phyloP scores from a whole-genome alignment of 176 grass and related monocot genomes.

The Oryza coarctata region DNA sequence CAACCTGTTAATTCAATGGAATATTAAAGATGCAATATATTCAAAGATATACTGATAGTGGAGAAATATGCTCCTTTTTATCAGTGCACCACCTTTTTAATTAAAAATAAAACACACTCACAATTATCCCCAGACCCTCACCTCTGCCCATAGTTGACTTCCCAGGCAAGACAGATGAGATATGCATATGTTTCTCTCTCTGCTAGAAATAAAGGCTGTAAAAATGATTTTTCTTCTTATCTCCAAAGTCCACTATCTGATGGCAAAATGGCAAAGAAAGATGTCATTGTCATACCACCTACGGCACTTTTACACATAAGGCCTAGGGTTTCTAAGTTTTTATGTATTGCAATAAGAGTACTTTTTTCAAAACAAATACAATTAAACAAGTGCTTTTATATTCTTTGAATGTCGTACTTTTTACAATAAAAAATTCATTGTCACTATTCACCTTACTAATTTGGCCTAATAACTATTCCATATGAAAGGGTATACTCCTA shows the following conservation, averaged over 20 bases:
- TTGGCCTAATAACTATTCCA: background rate
- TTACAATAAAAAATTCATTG: background rate
- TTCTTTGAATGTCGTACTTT: background rate
- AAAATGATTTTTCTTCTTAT: slow-evolving; percentile 32
- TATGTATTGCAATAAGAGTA: no score
- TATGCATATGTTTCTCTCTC: background rate
- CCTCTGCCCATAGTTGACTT: slow-evolving; percentile 49
- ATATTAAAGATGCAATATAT: slow-evolving; percentile 23
- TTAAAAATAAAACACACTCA: background rate
- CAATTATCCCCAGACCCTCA: slow-evolving; percentile 27
- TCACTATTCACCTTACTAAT: background rate
- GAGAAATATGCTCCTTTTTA: slow-evolving; percentile 33
- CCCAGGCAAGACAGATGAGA: slow-evolving; percentile 28
- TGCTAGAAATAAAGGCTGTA: slow-evolving; percentile 31
- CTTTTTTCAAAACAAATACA: no score
- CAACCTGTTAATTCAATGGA: background rate
- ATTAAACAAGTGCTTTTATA: background rate
- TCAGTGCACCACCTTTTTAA: background rate
- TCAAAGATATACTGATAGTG: background rate
- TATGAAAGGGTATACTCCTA: background rate
- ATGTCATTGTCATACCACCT: slow-evolving; percentile 21
- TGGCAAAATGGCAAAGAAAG: slow-evolving; percentile 19
- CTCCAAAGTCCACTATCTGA: slow-evolving; percentile 56
- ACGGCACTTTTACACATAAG: background rate
- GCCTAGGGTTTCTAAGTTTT: background rate